Conservation (phyloP, 257 asterid species). For the Solanum chiquidenum region DNA sequence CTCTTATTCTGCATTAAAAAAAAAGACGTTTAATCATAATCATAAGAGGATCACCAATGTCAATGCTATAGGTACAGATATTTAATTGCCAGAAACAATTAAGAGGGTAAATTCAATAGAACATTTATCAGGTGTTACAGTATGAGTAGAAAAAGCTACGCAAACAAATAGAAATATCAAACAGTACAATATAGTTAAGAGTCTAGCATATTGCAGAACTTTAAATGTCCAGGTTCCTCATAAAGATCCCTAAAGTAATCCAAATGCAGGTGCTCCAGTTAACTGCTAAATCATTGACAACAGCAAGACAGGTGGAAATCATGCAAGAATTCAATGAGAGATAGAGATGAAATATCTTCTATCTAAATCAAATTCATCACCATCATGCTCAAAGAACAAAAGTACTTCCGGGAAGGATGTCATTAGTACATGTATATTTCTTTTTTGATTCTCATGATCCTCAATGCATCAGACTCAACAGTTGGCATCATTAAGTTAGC, state of each 20-base stretch:
- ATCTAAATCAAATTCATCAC: neutral
- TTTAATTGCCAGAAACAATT: neutral
- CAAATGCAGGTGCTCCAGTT: neutral
- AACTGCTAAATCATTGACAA: neutral
- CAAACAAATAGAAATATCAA: neutral
- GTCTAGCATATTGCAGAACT: neutral
- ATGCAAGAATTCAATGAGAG: neutral
- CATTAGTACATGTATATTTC: neutral
- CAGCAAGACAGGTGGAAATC: neutral
- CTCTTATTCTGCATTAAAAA: neutral
- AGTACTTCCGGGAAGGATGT: neutral
- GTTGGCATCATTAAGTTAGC: neutral
- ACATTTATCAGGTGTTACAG: neutral
- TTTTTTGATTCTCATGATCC: neutral
- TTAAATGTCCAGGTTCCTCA: neutral
- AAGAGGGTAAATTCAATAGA: neutral
- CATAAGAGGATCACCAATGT: neutral
- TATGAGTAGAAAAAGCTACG: neutral
- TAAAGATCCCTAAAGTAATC: neutral
- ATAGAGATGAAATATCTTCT: neutral
- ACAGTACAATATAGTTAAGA: neutral
- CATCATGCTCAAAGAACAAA: neutral
- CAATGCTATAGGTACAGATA: neutral
- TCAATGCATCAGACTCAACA: neutral
- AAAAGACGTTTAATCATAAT: neutral